Percentiles rank a stretch among this genome's conserved stretches.
Evolutionary conservation across 1,284 basidiomycete species (phyloP).

Genomic region (Tilletiopsis washingtonensis): DNA sequence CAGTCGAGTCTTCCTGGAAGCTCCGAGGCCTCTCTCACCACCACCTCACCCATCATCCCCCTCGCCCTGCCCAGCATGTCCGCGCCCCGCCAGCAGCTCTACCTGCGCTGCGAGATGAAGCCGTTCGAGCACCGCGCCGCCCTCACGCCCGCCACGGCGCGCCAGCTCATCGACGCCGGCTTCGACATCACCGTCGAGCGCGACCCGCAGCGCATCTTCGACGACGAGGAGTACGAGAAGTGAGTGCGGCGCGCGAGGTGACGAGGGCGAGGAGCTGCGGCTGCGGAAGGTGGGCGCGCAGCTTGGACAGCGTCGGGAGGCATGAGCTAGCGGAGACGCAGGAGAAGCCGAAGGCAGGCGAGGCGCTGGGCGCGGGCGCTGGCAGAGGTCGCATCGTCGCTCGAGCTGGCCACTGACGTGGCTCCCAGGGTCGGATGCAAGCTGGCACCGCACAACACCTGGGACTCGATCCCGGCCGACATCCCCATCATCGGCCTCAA

Average conservation of each 20-base stretch:
- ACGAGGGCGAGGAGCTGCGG: no score
- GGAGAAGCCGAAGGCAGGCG: neutral
- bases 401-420: neutral
- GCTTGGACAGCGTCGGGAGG: no score
- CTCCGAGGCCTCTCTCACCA: no score
- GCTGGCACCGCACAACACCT: constrained; percentile 80
- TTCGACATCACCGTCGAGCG: constrained; percentile 88
- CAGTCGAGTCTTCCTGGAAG: no score
- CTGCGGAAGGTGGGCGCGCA: no score
- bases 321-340: no score
- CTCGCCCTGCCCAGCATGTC: neutral
- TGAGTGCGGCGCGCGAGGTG: constrained; percentile 51
- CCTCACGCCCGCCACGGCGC: constrained; percentile 84
- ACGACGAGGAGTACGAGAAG: constrained; percentile 86
- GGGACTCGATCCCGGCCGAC: constrained; percentile 68
- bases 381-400: neutral
- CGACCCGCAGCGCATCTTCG: constrained; percentile 90
- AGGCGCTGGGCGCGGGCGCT: neutral
- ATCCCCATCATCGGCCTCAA: constrained; percentile 91
- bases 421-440: constrained; percentile 64
- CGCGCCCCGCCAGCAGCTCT: constrained; percentile 29
- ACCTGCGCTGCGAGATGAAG: constrained; percentile 45
- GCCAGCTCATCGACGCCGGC: constrained; percentile 78
- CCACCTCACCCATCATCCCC: neutral
- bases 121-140: constrained; percentile 74